These are phyloP conservation scores for Fusarium beomiforme DNA, from an alignment of 2,329 filamentous ascomycete species.

Conservation along the genomic window DNA sequence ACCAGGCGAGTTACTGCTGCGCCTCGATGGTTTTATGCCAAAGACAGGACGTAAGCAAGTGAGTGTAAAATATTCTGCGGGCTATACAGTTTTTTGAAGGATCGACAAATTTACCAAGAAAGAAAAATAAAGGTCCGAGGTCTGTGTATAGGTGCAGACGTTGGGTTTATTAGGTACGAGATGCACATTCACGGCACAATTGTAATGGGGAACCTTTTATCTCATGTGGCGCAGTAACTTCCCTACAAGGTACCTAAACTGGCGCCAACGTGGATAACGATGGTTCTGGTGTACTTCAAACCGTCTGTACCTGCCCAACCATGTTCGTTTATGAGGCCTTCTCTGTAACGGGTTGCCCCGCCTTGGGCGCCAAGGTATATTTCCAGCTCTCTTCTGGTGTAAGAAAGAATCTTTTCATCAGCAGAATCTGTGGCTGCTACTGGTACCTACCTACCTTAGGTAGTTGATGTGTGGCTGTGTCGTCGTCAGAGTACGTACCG, in stretches of 20 bases:
- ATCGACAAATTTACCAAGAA: conserved; percentile 10
- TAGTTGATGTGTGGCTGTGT: conserved; percentile 27
- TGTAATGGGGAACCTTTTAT: background rate
- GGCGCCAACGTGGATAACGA: conserved; percentile 1
- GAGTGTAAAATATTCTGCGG: background rate
- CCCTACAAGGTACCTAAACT: background rate
- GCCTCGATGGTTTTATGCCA: conserved; percentile 28
- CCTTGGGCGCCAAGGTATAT: conserved; percentile 8
- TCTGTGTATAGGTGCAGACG: background rate
- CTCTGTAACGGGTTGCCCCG: conserved; percentile 16
- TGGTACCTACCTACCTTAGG: too few relatives aligned
- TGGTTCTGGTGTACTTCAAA: background rate
- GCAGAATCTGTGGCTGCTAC: background rate
- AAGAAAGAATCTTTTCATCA: conserved; percentile 7
- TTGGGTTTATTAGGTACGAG: conserved; percentile 14
- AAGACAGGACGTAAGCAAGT: conserved; percentile 6
- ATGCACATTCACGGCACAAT: conserved; percentile 4
- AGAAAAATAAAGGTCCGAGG: background rate
- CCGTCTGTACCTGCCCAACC: conserved; percentile 21
- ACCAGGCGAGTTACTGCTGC: conserved; percentile 31
- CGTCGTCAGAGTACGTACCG: conserved; percentile 17
- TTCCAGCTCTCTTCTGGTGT: background rate
- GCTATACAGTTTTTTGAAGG: background rate
- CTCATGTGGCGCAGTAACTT: conserved; percentile 28
- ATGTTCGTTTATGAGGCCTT: background rate